Conservation (phyloP, 495 filamentous ascomycete genomes). For the Penicillium psychrofluorescens region DNA sequence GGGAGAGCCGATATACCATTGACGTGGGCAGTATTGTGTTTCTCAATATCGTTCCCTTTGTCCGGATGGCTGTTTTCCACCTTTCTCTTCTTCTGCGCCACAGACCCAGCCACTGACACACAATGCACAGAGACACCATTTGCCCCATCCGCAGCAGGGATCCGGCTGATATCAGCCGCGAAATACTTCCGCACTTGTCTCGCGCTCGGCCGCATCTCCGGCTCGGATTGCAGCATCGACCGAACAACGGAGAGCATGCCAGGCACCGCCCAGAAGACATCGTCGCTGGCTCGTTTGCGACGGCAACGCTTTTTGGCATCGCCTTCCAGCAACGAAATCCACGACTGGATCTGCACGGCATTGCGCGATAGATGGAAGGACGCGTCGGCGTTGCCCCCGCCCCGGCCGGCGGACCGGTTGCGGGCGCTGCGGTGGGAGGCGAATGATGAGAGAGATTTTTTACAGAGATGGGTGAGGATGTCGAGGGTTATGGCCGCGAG, state of each 20-base stretch:
- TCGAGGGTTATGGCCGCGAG: slow-evolving; percentile 48
- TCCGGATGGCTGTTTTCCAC: neutral
- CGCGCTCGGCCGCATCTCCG: slow-evolving; percentile 29
- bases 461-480: slow-evolving; percentile 73
- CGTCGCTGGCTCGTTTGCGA: slow-evolving; percentile 37
- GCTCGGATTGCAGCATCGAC: slow-evolving; percentile 36
- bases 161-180: slow-evolving; percentile 9
- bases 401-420: slow-evolving; percentile 58
- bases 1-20: neutral
- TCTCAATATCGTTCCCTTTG: neutral
- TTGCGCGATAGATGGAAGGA: slow-evolving; percentile 73
- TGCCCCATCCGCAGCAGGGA: neutral
- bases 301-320: slow-evolving; percentile 51
- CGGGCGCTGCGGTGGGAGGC: slow-evolving; percentile 63
- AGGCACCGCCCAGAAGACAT: slow-evolving; percentile 29
- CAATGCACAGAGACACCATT: slow-evolving; percentile 8
- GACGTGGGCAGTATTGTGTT: no score
- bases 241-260: slow-evolving; percentile 35
- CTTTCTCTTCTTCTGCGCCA: neutral
- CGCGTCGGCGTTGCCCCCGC: slow-evolving; percentile 64
- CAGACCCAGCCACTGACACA: neutral
- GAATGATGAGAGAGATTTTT: slow-evolving; percentile 65
- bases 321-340: slow-evolving; percentile 64
- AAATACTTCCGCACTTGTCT: slow-evolving; percentile 20
- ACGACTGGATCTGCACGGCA: slow-evolving; percentile 64